phyloP scores from a whole-genome alignment of 768 basidiomycete genomes.

The Boletus subcaerulescens region DNA sequence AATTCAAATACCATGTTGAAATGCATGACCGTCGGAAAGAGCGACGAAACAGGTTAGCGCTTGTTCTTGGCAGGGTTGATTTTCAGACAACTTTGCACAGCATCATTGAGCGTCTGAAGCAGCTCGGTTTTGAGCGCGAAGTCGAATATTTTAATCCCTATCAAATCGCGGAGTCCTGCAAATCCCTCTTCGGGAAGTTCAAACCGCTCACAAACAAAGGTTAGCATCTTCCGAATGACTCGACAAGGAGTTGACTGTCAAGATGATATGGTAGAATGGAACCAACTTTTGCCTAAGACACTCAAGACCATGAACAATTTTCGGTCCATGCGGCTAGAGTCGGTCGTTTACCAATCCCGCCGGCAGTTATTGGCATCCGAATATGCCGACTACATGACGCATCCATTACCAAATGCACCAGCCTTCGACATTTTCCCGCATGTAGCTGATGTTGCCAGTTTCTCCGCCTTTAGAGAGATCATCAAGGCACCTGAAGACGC shows the following conservation, averaged over 20 bases:
- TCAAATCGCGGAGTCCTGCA: not conserved
- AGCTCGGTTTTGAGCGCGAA: not conserved
- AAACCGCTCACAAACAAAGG: not conserved
- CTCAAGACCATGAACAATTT: not conserved
- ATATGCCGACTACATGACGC: not conserved
- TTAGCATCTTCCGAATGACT: not conserved
- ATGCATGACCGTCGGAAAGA: not conserved
- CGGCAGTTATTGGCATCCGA: not conserved
- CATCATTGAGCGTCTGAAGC: not conserved
- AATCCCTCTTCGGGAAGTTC: not conserved
- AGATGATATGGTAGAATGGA: not conserved
- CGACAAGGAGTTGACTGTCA: too few species aligned
- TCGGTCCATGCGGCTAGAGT: not conserved
- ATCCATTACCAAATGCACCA: not conserved
- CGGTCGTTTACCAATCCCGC: not conserved
- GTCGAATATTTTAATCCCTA: not conserved
- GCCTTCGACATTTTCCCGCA: not conserved
- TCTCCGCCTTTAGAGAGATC: not conserved
- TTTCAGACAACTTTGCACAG: not conserved
- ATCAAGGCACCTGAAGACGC: not conserved
- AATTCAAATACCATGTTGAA: not conserved
- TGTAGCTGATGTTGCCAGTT: not conserved
- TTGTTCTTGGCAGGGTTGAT: not conserved
- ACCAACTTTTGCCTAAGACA: not conserved
- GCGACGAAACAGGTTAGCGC: not conserved